A percentile compares a stretch with the other conserved stretches of the same genome.
phyloP scores from a whole-genome alignment of 495 filamentous ascomycete genomes.

The Penicillium verhagenii region DNA sequence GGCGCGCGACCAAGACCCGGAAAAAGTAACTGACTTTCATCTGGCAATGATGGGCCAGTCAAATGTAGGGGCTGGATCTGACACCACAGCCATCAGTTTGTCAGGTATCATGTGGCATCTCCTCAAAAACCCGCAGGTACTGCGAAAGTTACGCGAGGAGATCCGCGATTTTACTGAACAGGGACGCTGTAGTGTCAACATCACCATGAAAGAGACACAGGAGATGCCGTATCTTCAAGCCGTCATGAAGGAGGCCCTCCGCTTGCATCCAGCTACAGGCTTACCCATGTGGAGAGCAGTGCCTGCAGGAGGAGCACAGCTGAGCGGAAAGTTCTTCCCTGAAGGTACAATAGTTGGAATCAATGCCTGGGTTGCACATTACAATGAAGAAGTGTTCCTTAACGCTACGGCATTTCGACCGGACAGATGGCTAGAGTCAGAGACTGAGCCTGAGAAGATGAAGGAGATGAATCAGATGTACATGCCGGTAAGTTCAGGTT shows the following conservation, averaged over 20 bases:
- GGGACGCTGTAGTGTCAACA: slow-evolving; percentile 24
- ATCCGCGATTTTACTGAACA: slow-evolving; percentile 35
- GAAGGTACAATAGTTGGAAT: slow-evolving; percentile 51
- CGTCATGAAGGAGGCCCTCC: slow-evolving; percentile 45
- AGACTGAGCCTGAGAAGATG: slow-evolving; percentile 26
- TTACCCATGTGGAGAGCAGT: slow-evolving; percentile 40
- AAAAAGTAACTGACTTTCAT: slow-evolving; percentile 51
- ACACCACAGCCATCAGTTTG: slow-evolving; percentile 55
- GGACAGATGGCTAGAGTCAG: slow-evolving; percentile 40
- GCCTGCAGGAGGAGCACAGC: slow-evolving; percentile 37
- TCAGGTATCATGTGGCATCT: slow-evolving; percentile 52
- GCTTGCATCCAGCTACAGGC: slow-evolving; percentile 41
- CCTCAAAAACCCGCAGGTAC: slow-evolving; percentile 33
- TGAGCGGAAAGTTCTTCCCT: slow-evolving; percentile 37
- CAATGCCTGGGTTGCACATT: slow-evolving; percentile 53
- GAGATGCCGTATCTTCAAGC: slow-evolving; percentile 50
- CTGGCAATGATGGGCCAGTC: slow-evolving; percentile 48
- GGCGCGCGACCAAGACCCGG: slow-evolving; percentile 55
- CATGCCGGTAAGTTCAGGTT: slow-evolving; percentile 40
- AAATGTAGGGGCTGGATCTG: slow-evolving; percentile 55
- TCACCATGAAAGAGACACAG: slow-evolving; percentile 51
- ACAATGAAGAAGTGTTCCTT: slow-evolving; percentile 46
- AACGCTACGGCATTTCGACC: slow-evolving; percentile 34
- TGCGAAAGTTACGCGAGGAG: slow-evolving; percentile 44
- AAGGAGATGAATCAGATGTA: slow-evolving; percentile 45